Conservation (phyloP, 192 early-diverging fungal species). For the Backusella circina region DNA sequence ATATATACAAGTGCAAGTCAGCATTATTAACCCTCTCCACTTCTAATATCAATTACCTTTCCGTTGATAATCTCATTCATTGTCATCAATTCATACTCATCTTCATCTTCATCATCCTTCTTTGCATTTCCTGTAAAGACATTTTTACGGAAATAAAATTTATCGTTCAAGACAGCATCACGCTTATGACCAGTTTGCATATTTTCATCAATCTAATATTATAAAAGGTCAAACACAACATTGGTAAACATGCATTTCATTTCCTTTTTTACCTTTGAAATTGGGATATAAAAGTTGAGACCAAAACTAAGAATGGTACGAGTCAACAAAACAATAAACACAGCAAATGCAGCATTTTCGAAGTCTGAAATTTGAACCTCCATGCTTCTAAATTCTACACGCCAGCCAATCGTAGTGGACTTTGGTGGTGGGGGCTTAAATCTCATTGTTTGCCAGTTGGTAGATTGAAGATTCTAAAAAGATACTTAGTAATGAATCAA, state of each 20-base stretch:
- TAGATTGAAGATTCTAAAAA: slow-evolving; percentile 89
- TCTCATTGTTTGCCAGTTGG: slow-evolving; percentile 99
- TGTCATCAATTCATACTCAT: slow-evolving; percentile 65
- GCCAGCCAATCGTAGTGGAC: slow-evolving; percentile 87
- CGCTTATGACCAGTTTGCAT: slow-evolving; percentile 85
- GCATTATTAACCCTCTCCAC: neutral
- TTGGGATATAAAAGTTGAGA: slow-evolving; percentile 94
- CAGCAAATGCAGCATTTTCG: slow-evolving; percentile 94
- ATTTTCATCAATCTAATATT: slow-evolving; percentile 84
- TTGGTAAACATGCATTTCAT: neutral
- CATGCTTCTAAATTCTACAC: slow-evolving; percentile 97
- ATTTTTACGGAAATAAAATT: slow-evolving; percentile 90
- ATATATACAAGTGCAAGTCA: neutral
- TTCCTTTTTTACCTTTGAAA: slow-evolving; percentile 69
- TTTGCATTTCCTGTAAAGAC: slow-evolving; percentile 47
- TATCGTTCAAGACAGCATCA: slow-evolving; percentile 75
- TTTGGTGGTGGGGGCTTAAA: slow-evolving; percentile 97
- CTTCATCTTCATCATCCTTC: slow-evolving; percentile 35
- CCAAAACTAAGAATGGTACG: slow-evolving; percentile 84
- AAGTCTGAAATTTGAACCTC: slow-evolving; percentile 96
- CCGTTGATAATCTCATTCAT: slow-evolving; percentile 84
- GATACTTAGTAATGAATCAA: neutral
- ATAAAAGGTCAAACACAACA: too few relatives aligned
- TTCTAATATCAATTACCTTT: slow-evolving; percentile 11
- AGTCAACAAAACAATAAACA: slow-evolving; percentile 91